Evolutionary conservation across 345 rosid genomes (phyloP).

Genomic region (Populus tremula): DNA sequence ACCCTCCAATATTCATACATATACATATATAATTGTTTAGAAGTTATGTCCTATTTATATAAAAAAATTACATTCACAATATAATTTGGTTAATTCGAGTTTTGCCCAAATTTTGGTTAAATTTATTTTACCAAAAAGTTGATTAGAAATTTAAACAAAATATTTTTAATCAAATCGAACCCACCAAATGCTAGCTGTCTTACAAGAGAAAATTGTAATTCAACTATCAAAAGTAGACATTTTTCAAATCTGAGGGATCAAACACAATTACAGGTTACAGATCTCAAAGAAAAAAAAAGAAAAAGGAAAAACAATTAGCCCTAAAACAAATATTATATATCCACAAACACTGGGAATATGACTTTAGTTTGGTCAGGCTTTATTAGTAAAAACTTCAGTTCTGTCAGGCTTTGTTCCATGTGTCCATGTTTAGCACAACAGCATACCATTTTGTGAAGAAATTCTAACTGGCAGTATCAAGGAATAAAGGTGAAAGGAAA

Average conservation of each 20-base stretch:
- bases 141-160: no score
- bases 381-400: not conserved
- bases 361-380: not conserved
- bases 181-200: no score
- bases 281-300: not conserved
- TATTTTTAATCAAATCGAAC: no score
- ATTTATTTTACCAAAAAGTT: no score
- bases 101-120: no score
- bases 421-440: not conserved
- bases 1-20: no score
- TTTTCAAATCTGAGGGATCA: not conserved
- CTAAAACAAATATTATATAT: not conserved
- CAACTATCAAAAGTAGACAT: no score
- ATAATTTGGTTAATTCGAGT: no score
- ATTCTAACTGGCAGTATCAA: not conserved
- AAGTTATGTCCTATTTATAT: no score
- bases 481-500: not conserved
- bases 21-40: no score
- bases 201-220: no score
- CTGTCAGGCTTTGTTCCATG: not conserved
- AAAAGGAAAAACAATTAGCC: not conserved
- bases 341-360: not conserved
- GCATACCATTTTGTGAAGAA: not conserved
- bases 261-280: not conserved
- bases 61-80: no score